These are phyloP conservation scores for Vigna unguiculata DNA, from an alignment of 306 rosid genomes.

Conservation along the genomic window DNA sequence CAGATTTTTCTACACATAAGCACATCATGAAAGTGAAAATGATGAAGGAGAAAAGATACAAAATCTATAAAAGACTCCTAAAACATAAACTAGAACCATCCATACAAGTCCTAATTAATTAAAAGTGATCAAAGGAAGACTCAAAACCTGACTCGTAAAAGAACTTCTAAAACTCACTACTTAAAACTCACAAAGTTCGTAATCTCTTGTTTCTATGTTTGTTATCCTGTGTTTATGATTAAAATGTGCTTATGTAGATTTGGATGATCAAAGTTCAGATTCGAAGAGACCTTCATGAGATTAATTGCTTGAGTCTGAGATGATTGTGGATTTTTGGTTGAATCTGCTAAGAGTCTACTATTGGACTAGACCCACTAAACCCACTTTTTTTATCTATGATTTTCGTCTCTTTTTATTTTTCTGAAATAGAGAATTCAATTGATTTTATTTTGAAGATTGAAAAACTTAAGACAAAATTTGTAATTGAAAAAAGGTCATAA, in stretches of 20 bases:
- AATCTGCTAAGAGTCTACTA: constrained; percentile 10
- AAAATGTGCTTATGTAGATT: not conserved
- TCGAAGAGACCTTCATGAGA: constrained; percentile 26
- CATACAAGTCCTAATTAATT: too few relatives aligned
- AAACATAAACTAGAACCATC: too few relatives aligned
- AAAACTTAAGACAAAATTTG: not conserved
- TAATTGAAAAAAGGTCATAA: not conserved
- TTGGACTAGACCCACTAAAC: not conserved
- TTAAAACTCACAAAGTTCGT: too few relatives aligned
- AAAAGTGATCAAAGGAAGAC: too few relatives aligned
- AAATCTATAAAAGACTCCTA: too few relatives aligned
- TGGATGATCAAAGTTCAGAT: not conserved
- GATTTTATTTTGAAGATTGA: constrained; percentile 22
- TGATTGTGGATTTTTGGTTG: constrained; percentile 8
- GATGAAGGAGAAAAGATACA: too few relatives aligned
- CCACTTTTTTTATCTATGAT: constrained; percentile 28
- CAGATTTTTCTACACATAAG: too few relatives aligned
- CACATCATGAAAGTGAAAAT: too few relatives aligned
- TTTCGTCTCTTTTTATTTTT: too few relatives aligned
- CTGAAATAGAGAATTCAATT: constrained; percentile 22
- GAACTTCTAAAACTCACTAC: too few relatives aligned
- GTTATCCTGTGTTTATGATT: not conserved
- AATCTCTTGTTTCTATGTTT: not conserved
- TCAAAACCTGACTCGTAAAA: too few relatives aligned
- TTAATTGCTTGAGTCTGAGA: constrained; percentile 15